A percentile compares a stretch with the other conserved stretches of the same genome.
Conservation (phyloP, 225 moss, liverwort and hornwort genomes). For the Rhytidiadelphus loreus region DNA sequence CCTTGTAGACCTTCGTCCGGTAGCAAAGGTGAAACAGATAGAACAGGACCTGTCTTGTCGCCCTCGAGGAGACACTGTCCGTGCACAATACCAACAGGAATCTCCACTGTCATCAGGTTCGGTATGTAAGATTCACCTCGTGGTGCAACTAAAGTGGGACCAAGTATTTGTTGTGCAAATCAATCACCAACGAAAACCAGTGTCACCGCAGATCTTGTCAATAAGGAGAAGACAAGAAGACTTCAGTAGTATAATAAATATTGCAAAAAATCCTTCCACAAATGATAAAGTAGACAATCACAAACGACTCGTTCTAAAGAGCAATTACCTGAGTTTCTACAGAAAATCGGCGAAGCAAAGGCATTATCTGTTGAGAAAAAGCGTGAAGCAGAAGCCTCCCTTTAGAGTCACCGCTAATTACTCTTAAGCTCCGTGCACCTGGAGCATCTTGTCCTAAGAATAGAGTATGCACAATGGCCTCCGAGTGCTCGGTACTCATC, state of each 20-base stretch:
- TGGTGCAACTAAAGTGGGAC: background rate
- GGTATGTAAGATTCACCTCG: background rate
- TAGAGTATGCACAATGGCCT: slow-evolving; percentile 76
- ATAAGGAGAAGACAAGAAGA: background rate
- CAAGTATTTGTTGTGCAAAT: background rate
- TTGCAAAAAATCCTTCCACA: background rate
- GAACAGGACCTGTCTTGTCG: slow-evolving; percentile 76
- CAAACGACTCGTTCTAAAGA: background rate
- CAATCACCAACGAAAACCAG: background rate
- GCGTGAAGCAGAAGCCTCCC: slow-evolving; percentile 75
- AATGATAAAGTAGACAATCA: background rate
- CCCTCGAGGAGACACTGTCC: slow-evolving; percentile 85
- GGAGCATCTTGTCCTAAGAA: slow-evolving; percentile 87
- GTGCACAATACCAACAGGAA: slow-evolving; percentile 10
- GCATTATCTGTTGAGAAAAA: slow-evolving; percentile 66
- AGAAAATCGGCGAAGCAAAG: slow-evolving; percentile 75
- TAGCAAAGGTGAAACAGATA: slow-evolving; percentile 85
- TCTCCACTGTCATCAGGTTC: background rate
- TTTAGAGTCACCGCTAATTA: slow-evolving; percentile 81
- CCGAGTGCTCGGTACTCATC: slow-evolving; percentile 66
- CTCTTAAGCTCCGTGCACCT: slow-evolving; percentile 68
- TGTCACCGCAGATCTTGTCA: background rate
- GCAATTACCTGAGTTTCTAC: slow-evolving; percentile 43
- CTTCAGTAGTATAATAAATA: background rate
- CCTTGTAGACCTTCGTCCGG: slow-evolving; percentile 62